These are phyloP conservation scores for Plasmodium fragile DNA, from an alignment of 169 alveolate species.

Conservation along the genomic window DNA sequence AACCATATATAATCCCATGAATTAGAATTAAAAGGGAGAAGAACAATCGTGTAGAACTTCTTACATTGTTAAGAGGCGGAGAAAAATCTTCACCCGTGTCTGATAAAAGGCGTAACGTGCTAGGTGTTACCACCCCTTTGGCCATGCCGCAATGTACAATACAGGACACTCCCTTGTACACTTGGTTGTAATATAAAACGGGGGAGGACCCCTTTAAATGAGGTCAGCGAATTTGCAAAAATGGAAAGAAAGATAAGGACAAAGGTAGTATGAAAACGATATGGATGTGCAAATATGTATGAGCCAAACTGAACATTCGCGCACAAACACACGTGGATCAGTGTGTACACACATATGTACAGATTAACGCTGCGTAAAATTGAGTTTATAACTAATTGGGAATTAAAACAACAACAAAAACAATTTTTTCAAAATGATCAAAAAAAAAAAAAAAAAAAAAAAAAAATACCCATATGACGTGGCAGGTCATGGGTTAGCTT, in stretches of 20 bases:
- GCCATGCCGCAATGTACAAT: neutral
- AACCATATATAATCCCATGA: neutral
- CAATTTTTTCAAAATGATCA: neutral
- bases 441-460: neutral
- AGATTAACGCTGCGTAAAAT: neutral
- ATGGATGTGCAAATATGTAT: neutral
- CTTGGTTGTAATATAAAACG: neutral
- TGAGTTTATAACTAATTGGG: slow-evolving; percentile 5
- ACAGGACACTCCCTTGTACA: neutral
- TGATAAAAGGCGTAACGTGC: neutral
- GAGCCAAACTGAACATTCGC: neutral
- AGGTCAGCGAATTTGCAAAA: neutral
- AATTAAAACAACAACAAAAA: neutral
- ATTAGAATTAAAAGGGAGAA: neutral
- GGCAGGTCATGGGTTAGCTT: too few species aligned
- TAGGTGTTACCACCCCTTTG: neutral
- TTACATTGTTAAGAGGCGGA: neutral
- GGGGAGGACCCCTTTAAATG: neutral
- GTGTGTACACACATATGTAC: neutral
- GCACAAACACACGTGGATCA: neutral
- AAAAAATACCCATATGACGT: neutral
- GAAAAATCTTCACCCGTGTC: neutral
- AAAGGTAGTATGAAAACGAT: neutral
- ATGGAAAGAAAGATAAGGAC: neutral
- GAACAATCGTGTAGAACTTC: neutral